Evolutionary conservation across 768 basidiomycete species (phyloP), one percentile per base, ranked within the genome.

Genomic region (Tulasnella sp.): DNA sequence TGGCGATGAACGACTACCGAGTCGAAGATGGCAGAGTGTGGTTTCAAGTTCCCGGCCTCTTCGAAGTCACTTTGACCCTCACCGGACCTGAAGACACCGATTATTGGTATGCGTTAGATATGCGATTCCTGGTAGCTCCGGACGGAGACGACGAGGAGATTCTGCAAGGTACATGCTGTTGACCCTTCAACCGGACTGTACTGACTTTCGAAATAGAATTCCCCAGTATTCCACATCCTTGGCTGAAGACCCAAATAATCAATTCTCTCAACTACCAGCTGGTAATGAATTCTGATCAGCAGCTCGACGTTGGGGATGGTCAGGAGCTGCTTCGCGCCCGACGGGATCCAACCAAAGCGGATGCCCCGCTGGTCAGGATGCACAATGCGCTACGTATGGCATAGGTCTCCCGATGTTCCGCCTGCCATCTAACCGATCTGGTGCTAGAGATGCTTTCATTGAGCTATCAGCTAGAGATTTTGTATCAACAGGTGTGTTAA

Each of bases 311-410:
- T 22, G 77, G 72, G 54, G 31, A 71, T 67, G 19, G 45, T 29
- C n/a, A 38, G 6, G 75, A 40, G 31, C 36, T 72, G 69, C 31
- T 39, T 29, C 89, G 0, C 86, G 87, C 67, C 88, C 88, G 70
- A 85, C 88, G 73, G 31, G 52, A 74, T 22, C 49, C 73, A 49
- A 34, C 49, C 25, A 54, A 36, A 22, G 6, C 91, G 19, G 95
- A 97, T 80, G 87, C 93, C 36, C 96, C 96, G 14, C 87, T 98
- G 3, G 88, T 95, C 9, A 88, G 96, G 54, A 81, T 94, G 8
- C 96, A 88, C 83, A 97, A 96, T 79, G 93, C 97, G 79, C 85
- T 98, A 42, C 94, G 96, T 97, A 82, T 80, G 94, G 17, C n/a
- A 74, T 45, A 52, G 17, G 11, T 19, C 71, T 45, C 64, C 42